Base-by-base conservation (phyloP, 2,329 filamentous ascomycete genomes). In the Microdochium paspali region DNA sequence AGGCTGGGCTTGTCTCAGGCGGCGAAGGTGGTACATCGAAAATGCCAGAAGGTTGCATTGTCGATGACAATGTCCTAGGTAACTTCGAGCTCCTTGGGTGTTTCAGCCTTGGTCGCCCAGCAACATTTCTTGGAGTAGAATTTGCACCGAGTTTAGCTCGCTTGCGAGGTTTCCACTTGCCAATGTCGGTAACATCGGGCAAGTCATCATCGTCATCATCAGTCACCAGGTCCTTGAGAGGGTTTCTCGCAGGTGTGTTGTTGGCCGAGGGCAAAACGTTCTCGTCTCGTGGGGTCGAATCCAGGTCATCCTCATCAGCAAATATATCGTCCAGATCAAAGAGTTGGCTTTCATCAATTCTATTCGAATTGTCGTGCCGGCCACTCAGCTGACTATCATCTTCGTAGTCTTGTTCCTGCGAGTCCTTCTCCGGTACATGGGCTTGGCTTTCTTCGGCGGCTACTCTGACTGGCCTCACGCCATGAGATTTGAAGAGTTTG, bases 401-500 rank as follows among this genome's bases (percentile, higher is more conserved):
- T 46, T 73, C 65, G 44, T 77, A 79, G 5, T 77, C 73, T 46
- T 68, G 65, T 32, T 75, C 71, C 49, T 73, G 69, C 0, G 68
- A 74, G 47, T 73, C 68, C 35, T 6, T 72, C 67, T 12, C 72
- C 66, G 28, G 61, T 55, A 18, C 51, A 58, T 57, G 40, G 44
- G 49, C 62, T 49, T 50, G 58, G 28, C 59, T 59, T 24, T 62
- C 58, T 21, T 61, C 58, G 10, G 57, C 50, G 7, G 66, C 58
- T 35, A 77, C 62, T 46, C 68, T 68, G 28, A 80, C 56, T 0
- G 78, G 78, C 46, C 70, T 72, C 24, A 81, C 60, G 23, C 78
- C 78, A 48, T 77, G 76, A 3, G 71, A 70, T 54, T 73, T 76
- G 54, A 80, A 70, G 20, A 69, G 61, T 3, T 63, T 74, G 47